Base-by-base conservation (phyloP, 495 filamentous ascomycete genomes). In the Talaromyces adpressus region DNA sequence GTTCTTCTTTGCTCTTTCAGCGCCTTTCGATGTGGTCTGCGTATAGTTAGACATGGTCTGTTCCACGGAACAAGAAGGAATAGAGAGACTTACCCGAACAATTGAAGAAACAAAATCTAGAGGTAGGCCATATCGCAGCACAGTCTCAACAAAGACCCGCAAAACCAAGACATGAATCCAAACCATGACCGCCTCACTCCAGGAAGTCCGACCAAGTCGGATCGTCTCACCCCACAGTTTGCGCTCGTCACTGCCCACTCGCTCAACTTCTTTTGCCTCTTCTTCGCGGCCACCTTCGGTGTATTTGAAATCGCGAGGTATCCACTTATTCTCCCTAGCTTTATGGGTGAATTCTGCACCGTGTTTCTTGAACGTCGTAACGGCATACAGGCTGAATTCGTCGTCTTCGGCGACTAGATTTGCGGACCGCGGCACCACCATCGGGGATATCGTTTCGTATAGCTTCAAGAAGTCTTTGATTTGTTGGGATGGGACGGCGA, bases 131-230 rank as follows among this genome's bases (percentile, higher is more conserved):
- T 98, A 98, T 65, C 94, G 84, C 71, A 98, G 78, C 20, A 98
- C 93, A 11, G 92, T 97, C 82, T 98, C 94, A 20, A 98, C 94
- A 74, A 97, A 98, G 41, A 98, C 92, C 51, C 94, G 81, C 65
- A 98, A 78, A 5, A 93, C 89, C 71, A 97, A 80, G 16, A 94
- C 90, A 73, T 98, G 95, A 11, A 92, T 79, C 93, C 91, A 95
- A 62, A 92, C 88, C 92, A 96, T 96, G 64, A 95, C 91, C 57
- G 86, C 86, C 73, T 98, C 95, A 67, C 92, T 92, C 84, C 93
- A 98, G 29, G 90, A 91, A 22, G 90, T 95, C 65, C 91, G 81
- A 7, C 87, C 91, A 57, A 97, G 79, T 57, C 91, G 80, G 69
- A 98, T 72, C n/a, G 92, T 92, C 77, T 98, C 92, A 3, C 89